Evolutionary conservation across 2,329 filamentous ascomycete genomes (phyloP), one percentile per base, ranked within the genome.

Genomic region (Graphilbum ipis-grandicollis): DNA sequence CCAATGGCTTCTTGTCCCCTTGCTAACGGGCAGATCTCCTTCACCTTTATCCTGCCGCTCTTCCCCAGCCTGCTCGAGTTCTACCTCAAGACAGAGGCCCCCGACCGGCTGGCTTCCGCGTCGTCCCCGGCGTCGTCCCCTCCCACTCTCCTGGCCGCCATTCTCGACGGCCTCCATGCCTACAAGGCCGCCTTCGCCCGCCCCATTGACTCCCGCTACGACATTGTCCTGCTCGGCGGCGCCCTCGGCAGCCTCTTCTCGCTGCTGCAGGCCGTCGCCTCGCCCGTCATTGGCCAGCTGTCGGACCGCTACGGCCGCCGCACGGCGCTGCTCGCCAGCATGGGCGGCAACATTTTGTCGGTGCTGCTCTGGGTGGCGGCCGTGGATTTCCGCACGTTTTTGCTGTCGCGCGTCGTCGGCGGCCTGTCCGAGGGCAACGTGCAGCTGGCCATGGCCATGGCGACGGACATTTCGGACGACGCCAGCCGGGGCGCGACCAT

Each of bases 391-490:
- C 75, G 86, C 31, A 96, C 88, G 2, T 98, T 98, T 52, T 67
- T 98, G 22, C 81, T 85, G n/a, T 93, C 84, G 47, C 75, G 90
- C 35, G 61, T 98, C 2, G 82, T 98, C 1, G 90, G 90, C 19
- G 90, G 90, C 0, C 58, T 98, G 45, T 94, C 86, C 39, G 90
- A 98, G 60, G 90, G 90, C 43, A 98, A 98, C 48, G 82, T 98
- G 3, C 90, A 98, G 61, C 67, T 98, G 13, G 88, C 90, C 5
- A 90, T 88, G 44, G 88, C 90, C 31, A 96, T 98, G 54, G 90
- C 90, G 15, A 90, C 88, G 29, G 90, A 98, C 54, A 86, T 98
- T 46, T 93, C 83, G 31, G 85, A 92, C 49, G 79, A 88, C 47
- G 68, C 71, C 39, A 79, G 78, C 50, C 74, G 90, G 21, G 84